These are phyloP conservation scores for Phoenix dactylifera DNA, from an alignment of 176 grass and related monocot genomes.

Conservation along the genomic window DNA sequence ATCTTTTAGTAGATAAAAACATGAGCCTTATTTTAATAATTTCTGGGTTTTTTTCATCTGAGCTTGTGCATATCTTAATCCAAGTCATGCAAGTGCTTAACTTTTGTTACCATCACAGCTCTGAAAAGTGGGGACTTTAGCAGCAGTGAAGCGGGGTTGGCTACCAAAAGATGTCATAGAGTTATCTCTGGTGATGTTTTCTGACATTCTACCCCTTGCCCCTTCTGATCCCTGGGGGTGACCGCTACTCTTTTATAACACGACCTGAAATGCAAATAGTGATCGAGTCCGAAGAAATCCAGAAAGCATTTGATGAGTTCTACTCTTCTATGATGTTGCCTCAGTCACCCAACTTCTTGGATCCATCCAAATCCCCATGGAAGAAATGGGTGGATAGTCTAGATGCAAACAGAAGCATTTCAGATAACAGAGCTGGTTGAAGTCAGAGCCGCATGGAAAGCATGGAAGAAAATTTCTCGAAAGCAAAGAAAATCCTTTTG, in stretches of 20 bases:
- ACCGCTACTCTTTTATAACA: slow-evolving; percentile 35
- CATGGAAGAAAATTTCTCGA: slow-evolving; percentile 55
- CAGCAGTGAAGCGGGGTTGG: slow-evolving; percentile 69
- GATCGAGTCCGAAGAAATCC: slow-evolving; percentile 43
- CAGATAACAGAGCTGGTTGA: slow-evolving; percentile 54
- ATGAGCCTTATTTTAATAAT: no score
- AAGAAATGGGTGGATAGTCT: slow-evolving; percentile 80
- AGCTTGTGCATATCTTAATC: slow-evolving; percentile 1
- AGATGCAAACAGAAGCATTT: slow-evolving; percentile 46
- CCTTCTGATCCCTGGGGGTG: slow-evolving; percentile 70
- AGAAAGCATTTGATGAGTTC: slow-evolving; percentile 40
- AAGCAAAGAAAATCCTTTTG: slow-evolving; percentile 22
- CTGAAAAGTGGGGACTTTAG: slow-evolving; percentile 76
- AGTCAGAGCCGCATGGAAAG: slow-evolving; percentile 45
- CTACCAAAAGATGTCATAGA: slow-evolving; percentile 69
- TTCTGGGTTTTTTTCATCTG: neutral
- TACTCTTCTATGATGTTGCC: slow-evolving; percentile 51
- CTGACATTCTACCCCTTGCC: slow-evolving; percentile 62
- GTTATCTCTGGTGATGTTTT: slow-evolving; percentile 77
- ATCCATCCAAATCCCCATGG: slow-evolving; percentile 49
- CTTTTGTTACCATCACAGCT: slow-evolving; percentile 41
- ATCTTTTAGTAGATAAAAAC: no score
- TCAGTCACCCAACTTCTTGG: slow-evolving; percentile 57
- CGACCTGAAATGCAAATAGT: slow-evolving; percentile 59
- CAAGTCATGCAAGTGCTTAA: neutral